These are phyloP conservation scores for Pseudognaphalium luteoalbum DNA, from an alignment of 129 eudicot species.

Conservation along the genomic window DNA sequence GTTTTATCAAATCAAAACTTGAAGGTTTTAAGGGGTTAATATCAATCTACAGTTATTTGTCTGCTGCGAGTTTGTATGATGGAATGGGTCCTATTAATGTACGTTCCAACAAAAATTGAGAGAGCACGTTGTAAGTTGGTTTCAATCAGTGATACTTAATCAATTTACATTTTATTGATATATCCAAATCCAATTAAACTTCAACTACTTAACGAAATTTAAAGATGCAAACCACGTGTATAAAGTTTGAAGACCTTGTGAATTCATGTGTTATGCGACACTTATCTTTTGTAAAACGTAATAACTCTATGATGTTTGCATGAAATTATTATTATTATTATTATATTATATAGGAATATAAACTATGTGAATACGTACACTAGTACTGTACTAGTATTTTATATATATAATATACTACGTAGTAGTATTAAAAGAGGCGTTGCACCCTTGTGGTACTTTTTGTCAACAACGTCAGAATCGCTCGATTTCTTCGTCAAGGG, in stretches of 20 bases:
- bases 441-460: too few relatives aligned
- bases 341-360: too few relatives aligned
- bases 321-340: too few relatives aligned
- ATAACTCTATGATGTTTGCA: neutral
- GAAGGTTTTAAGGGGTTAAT: neutral
- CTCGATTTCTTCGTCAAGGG: too few relatives aligned
- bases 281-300: neutral
- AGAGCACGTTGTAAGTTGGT: neutral
- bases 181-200: too few relatives aligned
- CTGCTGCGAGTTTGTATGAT: neutral
- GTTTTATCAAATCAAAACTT: constrained; percentile 20
- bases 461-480: too few relatives aligned
- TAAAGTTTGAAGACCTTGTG: neutral
- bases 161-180: neutral
- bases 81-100: neutral
- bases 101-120: neutral
- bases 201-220: too few relatives aligned
- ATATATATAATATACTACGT: too few relatives aligned
- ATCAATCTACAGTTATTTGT: neutral
- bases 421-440: too few relatives aligned
- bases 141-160: neutral
- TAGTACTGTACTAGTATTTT: too few relatives aligned
- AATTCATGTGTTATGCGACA: neutral
- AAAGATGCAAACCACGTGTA: neutral
- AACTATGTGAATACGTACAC: too few relatives aligned